Evolutionary conservation across 345 rosid genomes (phyloP), one percentile per base, ranked within the genome.

Genomic region (Gossypium rotundifolium): DNA sequence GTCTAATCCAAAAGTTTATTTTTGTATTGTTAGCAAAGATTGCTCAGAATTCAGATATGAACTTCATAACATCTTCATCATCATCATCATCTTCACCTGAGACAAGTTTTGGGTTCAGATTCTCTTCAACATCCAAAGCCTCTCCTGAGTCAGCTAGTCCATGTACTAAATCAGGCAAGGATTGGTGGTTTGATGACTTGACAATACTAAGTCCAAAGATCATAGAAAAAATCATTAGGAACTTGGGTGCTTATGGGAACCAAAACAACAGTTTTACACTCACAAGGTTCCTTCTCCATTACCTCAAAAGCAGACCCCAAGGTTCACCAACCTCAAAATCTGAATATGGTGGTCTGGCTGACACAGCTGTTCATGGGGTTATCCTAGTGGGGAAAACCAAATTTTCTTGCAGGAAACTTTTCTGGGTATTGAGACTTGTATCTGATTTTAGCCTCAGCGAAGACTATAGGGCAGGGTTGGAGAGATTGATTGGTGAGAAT

Each of bases 141-240:
- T 73, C 81, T 8, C 79, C 87, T 5, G 79, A 76, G 9, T 74
- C 80, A 22, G 52, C 23, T 33, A 82, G 79, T 57, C 85, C 77
- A 17, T 74, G 75, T 29, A 75, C 81, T 29, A 81, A 58, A 68
- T 67, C 83, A 74, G 75, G 81, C 70, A 85, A 85, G 54, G 84
- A 79, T 45, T 93, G 98, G 96, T 93, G 98, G 96, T 93, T 93
- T 46, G 86, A 89, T 16, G 96, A 85, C 71, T 45, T 90, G 76
- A 55, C 88, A 4, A 38, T 46, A 38, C 79, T 93, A 16, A 77
- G 91, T 9, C 93, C 96, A 10, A 53, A 66, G 52, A 80, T 82
- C 9, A 81, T 90, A 3, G 85, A 74, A 46, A 93, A 77, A 79
- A 20, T 93, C 29, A 76, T 87, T 25, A 83, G 77, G 75, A 86